Evolutionary conservation across 2,329 filamentous ascomycete genomes (phyloP).

Genomic region (Sordariomycetes sp.): DNA sequence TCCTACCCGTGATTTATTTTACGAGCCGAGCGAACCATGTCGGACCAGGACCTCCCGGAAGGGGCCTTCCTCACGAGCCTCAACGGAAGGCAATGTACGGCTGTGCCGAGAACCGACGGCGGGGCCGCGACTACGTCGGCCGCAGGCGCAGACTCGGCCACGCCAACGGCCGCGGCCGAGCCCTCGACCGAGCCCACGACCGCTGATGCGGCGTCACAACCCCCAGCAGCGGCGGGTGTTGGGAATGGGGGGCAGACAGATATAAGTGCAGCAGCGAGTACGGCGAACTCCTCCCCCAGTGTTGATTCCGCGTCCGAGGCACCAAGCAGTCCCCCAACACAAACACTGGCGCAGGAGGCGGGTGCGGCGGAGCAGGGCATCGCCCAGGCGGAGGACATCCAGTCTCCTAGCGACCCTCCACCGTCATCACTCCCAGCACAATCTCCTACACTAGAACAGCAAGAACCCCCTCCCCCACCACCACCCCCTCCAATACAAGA

Average conservation of each 20-base stretch:
- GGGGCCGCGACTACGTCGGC: conserved; percentile 10
- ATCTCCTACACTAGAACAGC: background rate
- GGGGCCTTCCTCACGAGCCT: conserved; percentile 39
- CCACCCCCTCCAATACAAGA: background rate
- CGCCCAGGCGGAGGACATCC: background rate
- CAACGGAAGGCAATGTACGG: conserved; percentile 41
- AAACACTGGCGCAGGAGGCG: background rate
- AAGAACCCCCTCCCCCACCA: background rate
- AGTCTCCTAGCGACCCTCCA: background rate
- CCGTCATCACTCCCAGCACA: background rate
- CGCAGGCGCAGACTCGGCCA: conserved; percentile 10
- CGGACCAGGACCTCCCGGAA: conserved; percentile 28
- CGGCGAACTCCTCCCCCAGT: conserved; percentile 18
- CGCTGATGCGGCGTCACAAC: background rate
- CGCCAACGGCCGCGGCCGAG: conserved; percentile 6
- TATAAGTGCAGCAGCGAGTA: conserved; percentile 18
- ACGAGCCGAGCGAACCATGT: conserved; percentile 23
- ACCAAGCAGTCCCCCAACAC: background rate
- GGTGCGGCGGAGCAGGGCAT: background rate
- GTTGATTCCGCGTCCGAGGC: background rate
- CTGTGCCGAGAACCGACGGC: conserved; percentile 27
- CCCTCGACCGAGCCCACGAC: background rate
- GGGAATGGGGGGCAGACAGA: background rate
- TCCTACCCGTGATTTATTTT: background rate
- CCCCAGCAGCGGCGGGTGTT: background rate